These are phyloP conservation scores for Physaria fendleri DNA, from an alignment of 345 rosid species.

Conservation along the genomic window DNA sequence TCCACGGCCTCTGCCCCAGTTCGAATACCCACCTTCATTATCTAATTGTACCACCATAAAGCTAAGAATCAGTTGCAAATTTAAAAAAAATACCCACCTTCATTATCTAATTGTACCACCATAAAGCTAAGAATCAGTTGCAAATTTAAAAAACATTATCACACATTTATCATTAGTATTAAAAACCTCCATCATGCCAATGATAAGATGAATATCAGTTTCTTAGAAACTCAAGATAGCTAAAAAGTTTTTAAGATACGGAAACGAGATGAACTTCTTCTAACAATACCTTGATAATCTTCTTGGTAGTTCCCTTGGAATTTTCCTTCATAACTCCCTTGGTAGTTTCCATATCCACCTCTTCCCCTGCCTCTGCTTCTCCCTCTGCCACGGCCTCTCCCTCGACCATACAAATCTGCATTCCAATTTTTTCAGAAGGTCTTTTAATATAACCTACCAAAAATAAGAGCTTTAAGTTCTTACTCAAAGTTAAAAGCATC, in stretches of 20 bases:
- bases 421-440: background rate
- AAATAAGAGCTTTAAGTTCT: background rate
- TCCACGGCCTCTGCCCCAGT: constrained; percentile 44
- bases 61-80: constrained; percentile 6
- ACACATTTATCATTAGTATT: background rate
- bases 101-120: constrained; percentile 31
- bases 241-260: background rate
- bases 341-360: constrained; percentile 43
- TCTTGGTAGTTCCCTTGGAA: constrained; percentile 28
- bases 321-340: constrained; percentile 25
- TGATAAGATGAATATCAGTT: background rate
- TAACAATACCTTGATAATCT: constrained; percentile 28
- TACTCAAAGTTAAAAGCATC: constrained; percentile 6
- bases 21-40: constrained; percentile 36
- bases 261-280: background rate
- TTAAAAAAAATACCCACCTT: constrained; percentile 28
- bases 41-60: constrained; percentile 24
- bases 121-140: constrained; percentile 10
- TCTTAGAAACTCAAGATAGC: background rate
- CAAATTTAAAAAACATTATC: background rate
- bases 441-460: background rate
- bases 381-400: constrained; percentile 44
- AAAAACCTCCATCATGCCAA: background rate
- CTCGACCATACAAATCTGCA: constrained; percentile 43
- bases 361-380: constrained; percentile 35